phyloP scores from a whole-genome alignment of 108 stramenopile species.

The Licmophora abbreviata region DNA sequence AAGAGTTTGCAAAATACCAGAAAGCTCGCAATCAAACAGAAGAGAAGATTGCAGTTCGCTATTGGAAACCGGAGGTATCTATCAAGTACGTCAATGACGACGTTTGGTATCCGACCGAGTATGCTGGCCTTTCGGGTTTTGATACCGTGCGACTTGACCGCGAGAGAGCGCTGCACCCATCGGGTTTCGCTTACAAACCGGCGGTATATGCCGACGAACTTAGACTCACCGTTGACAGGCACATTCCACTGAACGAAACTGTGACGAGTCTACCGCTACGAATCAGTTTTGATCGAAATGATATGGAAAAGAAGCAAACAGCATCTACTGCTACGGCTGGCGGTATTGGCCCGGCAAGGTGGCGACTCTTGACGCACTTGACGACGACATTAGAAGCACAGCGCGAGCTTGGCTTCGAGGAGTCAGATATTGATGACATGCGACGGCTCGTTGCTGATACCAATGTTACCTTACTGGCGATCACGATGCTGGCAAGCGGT shows the following conservation, averaged over 20 bases:
- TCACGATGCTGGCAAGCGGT: constrained; percentile 87
- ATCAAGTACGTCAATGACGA: constrained; percentile 69
- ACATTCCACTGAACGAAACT: constrained; percentile 87
- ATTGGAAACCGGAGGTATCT: constrained; percentile 80
- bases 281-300: constrained; percentile 74
- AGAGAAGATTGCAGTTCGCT: constrained; percentile 51
- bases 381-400: constrained; percentile 71
- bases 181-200: constrained; percentile 68
- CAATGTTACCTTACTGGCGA: constrained; percentile 71
- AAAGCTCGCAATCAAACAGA: constrained; percentile 45
- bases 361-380: constrained; percentile 70
- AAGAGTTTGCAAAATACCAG: constrained; percentile 37
- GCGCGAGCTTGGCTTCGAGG: constrained; percentile 84
- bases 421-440: constrained; percentile 89
- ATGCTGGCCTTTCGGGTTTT: constrained; percentile 51
- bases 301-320: constrained; percentile 27
- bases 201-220: constrained; percentile 90
- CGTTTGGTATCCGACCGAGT: constrained; percentile 56
- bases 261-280: constrained; percentile 73
- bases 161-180: constrained; percentile 25
- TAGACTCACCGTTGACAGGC: constrained; percentile 90
- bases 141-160: constrained; percentile 31
- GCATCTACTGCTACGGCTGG: constrained; percentile 37
- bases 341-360: constrained; percentile 75
- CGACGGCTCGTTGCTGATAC: constrained; percentile 69